Evolutionary conservation across 2,329 filamentous ascomycete genomes (phyloP).

Genomic region (Aspergillaceae sp.): DNA sequence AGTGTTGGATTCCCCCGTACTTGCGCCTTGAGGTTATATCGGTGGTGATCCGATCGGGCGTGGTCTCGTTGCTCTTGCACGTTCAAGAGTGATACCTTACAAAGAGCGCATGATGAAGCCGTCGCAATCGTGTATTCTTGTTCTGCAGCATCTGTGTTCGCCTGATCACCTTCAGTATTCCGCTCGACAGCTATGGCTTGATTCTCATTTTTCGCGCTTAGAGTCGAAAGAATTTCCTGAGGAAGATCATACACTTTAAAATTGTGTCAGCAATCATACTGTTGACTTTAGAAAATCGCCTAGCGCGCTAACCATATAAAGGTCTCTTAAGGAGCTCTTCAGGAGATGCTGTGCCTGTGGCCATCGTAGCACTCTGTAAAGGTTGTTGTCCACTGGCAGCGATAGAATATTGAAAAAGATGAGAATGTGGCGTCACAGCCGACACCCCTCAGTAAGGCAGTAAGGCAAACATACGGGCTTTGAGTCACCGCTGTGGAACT

Average conservation of each 20-base stretch:
- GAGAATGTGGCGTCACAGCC: not conserved
- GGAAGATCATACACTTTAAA: slow-evolving; percentile 71
- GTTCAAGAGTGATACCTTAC: slow-evolving; percentile 60
- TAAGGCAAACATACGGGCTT: not conserved
- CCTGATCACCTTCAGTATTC: slow-evolving; percentile 18
- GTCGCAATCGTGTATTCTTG: slow-evolving; percentile 36
- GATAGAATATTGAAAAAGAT: not conserved
- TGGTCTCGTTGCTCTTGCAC: slow-evolving; percentile 78
- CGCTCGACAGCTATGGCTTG: slow-evolving; percentile 19
- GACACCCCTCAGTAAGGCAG: not conserved
- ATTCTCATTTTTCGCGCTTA: slow-evolving; percentile 50
- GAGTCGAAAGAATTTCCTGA: slow-evolving; percentile 58
- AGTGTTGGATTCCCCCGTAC: slow-evolving; percentile 64
- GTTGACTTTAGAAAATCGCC: not conserved
- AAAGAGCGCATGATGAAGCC: slow-evolving; percentile 73
- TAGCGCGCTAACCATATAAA: slow-evolving; percentile 39
- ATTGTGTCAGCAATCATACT: slow-evolving; percentile 9
- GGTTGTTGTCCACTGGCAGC: not conserved
- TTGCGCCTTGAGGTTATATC: slow-evolving; percentile 91
- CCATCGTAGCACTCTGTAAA: slow-evolving; percentile 6
- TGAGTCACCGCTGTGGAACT: too few species aligned
- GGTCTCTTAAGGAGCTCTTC: slow-evolving; percentile 40
- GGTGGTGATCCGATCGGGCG: slow-evolving; percentile 80
- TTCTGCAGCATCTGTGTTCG: slow-evolving; percentile 26
- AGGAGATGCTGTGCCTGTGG: slow-evolving; percentile 13